Conservation (phyloP, 169 alveolate species). For the Eimeria mitis region DNA sequence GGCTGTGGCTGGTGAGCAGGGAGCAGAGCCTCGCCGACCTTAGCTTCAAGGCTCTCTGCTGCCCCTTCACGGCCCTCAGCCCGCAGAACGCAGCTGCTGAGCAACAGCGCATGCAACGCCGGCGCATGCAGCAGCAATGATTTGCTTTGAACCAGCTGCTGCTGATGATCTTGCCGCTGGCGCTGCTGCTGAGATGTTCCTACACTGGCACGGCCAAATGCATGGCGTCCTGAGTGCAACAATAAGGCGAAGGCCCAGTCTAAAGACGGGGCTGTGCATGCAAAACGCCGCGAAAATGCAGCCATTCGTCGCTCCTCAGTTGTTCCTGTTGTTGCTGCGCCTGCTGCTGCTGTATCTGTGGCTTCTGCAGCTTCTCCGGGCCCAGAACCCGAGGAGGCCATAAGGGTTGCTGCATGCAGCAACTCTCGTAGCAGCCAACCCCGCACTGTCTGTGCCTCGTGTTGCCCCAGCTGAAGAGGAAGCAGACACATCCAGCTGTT, state of each 20-base stretch:
- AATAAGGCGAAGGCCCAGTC: background rate
- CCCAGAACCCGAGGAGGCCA: background rate
- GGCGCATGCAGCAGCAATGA: constrained; percentile 50
- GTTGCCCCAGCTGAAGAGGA: constrained; percentile 45
- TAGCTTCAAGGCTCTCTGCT: constrained; percentile 24
- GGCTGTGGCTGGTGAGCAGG: background rate
- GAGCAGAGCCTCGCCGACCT: constrained; percentile 4
- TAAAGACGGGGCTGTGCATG: constrained; percentile 34
- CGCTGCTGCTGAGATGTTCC: background rate
- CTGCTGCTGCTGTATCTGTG: background rate
- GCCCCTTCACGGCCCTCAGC: constrained; percentile 54
- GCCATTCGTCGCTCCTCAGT: background rate
- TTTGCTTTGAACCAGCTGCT: constrained; percentile 31
- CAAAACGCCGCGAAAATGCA: constrained; percentile 9
- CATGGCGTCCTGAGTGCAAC: background rate
- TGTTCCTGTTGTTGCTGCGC: background rate
- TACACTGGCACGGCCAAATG: background rate
- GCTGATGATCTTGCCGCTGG: constrained; percentile 1
- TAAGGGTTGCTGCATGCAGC: constrained; percentile 38
- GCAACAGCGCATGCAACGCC: constrained; percentile 49
- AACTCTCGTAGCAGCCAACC: constrained; percentile 73
- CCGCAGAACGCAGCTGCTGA: constrained; percentile 51
- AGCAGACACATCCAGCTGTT: constrained; percentile 13
- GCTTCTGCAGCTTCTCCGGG: constrained; percentile 16
- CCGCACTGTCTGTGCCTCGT: constrained; percentile 35